A percentile compares a stretch with the other conserved stretches of the same genome.
phyloP scores from a whole-genome alignment of 306 rosid species.

The Prunus mongolica region DNA sequence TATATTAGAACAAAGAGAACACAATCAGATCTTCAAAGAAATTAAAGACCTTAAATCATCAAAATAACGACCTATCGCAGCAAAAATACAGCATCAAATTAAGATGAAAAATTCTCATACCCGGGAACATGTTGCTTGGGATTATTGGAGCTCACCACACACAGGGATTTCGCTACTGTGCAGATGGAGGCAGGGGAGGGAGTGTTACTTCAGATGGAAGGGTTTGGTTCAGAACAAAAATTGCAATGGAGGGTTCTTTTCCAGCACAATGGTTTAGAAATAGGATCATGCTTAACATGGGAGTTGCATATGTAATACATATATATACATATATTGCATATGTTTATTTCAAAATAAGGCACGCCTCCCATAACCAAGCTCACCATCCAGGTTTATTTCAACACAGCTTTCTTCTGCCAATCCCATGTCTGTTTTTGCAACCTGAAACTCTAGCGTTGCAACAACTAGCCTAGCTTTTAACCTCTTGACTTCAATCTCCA shows the following conservation, averaged over 20 bases:
- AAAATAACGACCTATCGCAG: neutral
- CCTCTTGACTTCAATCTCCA: conserved; percentile 5
- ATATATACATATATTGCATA: no score
- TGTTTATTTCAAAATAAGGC: neutral
- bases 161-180: neutral
- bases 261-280: no score
- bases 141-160: neutral
- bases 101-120: neutral
- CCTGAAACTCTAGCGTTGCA: neutral
- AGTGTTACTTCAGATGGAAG: neutral
- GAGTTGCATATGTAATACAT: no score
- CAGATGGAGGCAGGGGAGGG: neutral
- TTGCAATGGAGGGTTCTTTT: neutral
- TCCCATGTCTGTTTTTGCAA: neutral
- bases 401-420: neutral
- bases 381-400: neutral
- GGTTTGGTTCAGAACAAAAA: neutral
- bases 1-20: no score
- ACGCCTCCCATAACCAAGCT: neutral
- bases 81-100: neutral
- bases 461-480: neutral
- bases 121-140: neutral
- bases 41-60: neutral
- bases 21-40: neutral
- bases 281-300: neutral